These are phyloP conservation scores for Paracorniculantispora psalliotae DNA, from an alignment of 2,329 filamentous ascomycete genomes.

Conservation along the genomic window DNA sequence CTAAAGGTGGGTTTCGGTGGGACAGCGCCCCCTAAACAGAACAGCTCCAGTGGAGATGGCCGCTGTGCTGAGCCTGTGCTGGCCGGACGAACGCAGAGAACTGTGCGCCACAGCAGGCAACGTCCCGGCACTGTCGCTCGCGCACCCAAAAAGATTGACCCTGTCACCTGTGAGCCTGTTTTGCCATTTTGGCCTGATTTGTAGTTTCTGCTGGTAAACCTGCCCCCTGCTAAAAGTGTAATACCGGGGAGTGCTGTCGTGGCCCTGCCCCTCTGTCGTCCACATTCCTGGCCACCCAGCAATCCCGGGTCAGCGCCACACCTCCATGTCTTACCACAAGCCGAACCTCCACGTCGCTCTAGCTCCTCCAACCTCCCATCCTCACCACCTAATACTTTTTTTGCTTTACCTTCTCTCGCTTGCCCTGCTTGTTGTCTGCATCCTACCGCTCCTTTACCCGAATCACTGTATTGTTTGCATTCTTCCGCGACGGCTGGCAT, in stretches of 20 bases:
- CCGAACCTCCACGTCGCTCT: constrained; percentile 3
- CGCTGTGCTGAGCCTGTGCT: no score
- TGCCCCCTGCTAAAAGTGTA: no score
- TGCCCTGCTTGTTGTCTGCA: not conserved
- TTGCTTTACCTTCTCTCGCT: not conserved
- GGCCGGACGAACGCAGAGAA: no score
- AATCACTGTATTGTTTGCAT: not conserved
- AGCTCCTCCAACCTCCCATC: not conserved
- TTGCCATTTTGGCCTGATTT: no score
- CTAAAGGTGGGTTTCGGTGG: not conserved
- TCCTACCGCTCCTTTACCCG: not conserved
- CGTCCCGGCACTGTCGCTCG: no score
- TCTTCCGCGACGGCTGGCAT: not conserved
- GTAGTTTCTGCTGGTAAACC: not conserved
- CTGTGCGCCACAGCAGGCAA: no score
- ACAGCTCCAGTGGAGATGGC: not conserved
- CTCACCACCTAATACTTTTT: not conserved
- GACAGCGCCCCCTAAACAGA: not conserved
- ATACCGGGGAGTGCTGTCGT: no score
- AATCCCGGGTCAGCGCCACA: constrained; percentile 5
- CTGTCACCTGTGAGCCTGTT: no score
- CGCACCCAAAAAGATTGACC: no score
- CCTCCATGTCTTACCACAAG: constrained; percentile 1
- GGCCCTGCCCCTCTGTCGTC: not conserved
- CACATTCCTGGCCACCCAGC: not conserved